Evolutionary conservation across 495 filamentous ascomycete species (phyloP), one percentile per base, ranked within the genome.

Genomic region (Bacidia rubella): DNA sequence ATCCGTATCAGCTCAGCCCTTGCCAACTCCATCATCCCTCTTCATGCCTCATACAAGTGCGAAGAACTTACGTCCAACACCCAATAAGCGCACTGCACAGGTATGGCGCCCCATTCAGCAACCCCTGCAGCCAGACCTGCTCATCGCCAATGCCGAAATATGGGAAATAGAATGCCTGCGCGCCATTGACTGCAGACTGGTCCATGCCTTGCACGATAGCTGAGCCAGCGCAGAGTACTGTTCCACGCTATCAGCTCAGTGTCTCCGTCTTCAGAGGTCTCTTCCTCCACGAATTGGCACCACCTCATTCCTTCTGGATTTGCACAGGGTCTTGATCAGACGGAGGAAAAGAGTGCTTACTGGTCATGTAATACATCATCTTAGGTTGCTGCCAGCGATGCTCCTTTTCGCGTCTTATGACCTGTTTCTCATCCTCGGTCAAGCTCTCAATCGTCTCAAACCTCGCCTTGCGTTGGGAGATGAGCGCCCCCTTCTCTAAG

Each of bases 141-240:
- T 65, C 55, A 11, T 63, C 55, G 52, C 73, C 27, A 19, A 50
- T 59, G 23, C 83, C 82, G 55, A 87, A 87, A 54, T 85, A 74
- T 9, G 61, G 54, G 44, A 74, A 74, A 61, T 86, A 90, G 65
- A 84, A 87, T 9, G 81, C 69, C 53, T 90, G 85, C 11, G 81
- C 86, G 42, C 85, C 86, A 57, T 89, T 89, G 57, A 87, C 82
- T 43, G 85, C 83, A 0, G 83, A 86, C 62, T 89, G 81, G 60
- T 87, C 80, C 79, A 85, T 83, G 63, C 80, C 80, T 59, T 85
- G 81, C 0, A 84, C 82, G 40, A 79, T 78, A 47, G 81, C 82
- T 32, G 73, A 76, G 7, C 72, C 67, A 1, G 82, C 82, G 53
- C 80, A 83, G 38, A 83, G 61, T 11, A 75, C 64, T 56, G 82